Base-by-base conservation (phyloP, 352 stramenopile genomes). In the Pilasporangium apinafurcum region DNA sequence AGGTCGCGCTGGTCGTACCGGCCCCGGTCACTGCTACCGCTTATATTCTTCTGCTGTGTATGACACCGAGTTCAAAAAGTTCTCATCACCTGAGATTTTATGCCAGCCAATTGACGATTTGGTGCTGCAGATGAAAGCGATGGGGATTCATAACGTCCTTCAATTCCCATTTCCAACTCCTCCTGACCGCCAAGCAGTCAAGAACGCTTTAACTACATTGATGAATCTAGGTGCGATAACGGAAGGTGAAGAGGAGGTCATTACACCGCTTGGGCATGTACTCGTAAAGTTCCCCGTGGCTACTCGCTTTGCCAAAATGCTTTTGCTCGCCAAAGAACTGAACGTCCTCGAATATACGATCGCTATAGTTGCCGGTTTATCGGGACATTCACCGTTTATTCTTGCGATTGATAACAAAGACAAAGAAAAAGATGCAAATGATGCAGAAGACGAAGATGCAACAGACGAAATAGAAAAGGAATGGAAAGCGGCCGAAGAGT, bases 21-120 rank as follows among this genome's bases (percentile, higher is more conserved):
- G 95, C 2, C 95, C 96, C 0, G 97, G 97, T 10, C 96, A 99
- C 64, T 99, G 95, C 49, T 99, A 99, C 55, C 85, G 96, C 17
- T 63, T 99, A 32, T 99, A 98, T 59, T 98, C 89, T 9, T 96
- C 89, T 12, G 94, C 88, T 12, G 91, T 99, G 37, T 99, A 96
- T 62, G 78, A 96, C 45, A 95, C 98, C 25, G 75, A 96, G 22
- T 98, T 98, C 58, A 61, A 76, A 20, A 69, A 92, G 44, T 96
- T 95, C 45, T 84, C 81, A 4, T 58, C 65, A 16, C 95, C 96
- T 0, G 95, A 99, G 62, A 89, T 92, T 38, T 42, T 90, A 20
- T 79, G 77, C 26, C 75, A 95, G 37, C 95, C 95, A 7, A 88
- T 99, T 25, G 95, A 98, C 48, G 95, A 98, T 63, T 70, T 99